Conservation (phyloP, 2,329 filamentous ascomycete species). For the Mycosphaerella sp. region DNA sequence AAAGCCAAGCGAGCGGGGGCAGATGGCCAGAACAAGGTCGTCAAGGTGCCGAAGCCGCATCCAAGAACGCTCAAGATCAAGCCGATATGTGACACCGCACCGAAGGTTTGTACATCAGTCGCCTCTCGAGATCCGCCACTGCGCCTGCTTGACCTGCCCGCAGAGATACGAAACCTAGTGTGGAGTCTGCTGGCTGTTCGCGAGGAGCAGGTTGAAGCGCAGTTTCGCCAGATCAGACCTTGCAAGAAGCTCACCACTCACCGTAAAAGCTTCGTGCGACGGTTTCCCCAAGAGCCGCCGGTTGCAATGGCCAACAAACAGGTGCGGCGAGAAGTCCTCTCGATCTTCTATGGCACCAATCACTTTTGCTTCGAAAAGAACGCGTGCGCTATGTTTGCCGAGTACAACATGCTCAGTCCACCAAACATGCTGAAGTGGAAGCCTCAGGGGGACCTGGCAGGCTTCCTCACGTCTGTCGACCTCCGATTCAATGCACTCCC, state of each 20-base stretch:
- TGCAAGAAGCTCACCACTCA: slow-evolving; percentile 11
- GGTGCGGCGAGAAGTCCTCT: slow-evolving; percentile 19
- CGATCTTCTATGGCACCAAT: slow-evolving; percentile 22
- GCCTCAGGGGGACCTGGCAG: slow-evolving; percentile 11
- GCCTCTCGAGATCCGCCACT: slow-evolving; percentile 15
- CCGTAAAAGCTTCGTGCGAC: slow-evolving; percentile 12
- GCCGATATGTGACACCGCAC: not conserved
- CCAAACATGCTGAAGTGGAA: slow-evolving; percentile 16
- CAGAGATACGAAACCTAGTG: slow-evolving; percentile 21
- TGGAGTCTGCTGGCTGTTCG: slow-evolving; percentile 17
- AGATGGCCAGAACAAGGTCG: not conserved
- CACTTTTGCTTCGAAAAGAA: slow-evolving; percentile 19
- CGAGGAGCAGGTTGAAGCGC: slow-evolving; percentile 18
- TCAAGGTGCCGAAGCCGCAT: not conserved
- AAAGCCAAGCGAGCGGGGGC: not conserved
- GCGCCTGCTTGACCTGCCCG: slow-evolving; percentile 16
- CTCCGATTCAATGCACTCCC: slow-evolving; percentile 12
- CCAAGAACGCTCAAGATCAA: slow-evolving; percentile 11
- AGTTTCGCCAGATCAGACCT: slow-evolving; percentile 17
- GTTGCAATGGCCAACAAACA: slow-evolving; percentile 17
- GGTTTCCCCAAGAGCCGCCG: slow-evolving; percentile 18
- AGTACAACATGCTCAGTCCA: slow-evolving; percentile 15
- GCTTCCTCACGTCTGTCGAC: slow-evolving; percentile 13
- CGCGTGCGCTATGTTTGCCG: slow-evolving; percentile 11
- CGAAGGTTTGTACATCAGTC: slow-evolving; percentile 1